These are phyloP conservation scores for Calonectria henricotiae DNA, from an alignment of 2,329 filamentous ascomycete genomes.

Conservation along the genomic window DNA sequence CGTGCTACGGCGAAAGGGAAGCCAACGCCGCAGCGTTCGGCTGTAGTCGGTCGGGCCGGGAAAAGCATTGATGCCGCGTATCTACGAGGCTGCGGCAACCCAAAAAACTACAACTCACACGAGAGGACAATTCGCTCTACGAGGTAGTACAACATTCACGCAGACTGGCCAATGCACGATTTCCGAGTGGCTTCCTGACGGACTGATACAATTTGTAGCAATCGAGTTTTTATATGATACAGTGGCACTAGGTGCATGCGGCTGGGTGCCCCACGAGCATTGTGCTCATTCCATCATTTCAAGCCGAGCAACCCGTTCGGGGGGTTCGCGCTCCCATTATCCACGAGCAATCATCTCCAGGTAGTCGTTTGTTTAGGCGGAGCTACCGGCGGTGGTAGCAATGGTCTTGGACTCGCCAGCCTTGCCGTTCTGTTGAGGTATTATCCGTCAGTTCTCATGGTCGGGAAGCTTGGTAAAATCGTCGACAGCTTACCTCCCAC, in stretches of 20 bases:
- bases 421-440: conserved; percentile 87
- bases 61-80: conserved; percentile 44
- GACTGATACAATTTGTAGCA: conserved; percentile 55
- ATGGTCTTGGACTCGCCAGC: conserved; percentile 88
- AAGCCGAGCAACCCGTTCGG: conserved; percentile 42
- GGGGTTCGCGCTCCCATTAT: conserved; percentile 45
- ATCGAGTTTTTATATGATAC: conserved; percentile 56
- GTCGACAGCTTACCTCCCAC: conserved; percentile 82
- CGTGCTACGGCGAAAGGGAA: conserved; percentile 32
- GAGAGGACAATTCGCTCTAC: conserved; percentile 23
- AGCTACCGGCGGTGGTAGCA: conserved; percentile 61
- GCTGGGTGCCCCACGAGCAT: conserved; percentile 46
- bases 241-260: conserved; percentile 52
- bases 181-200: conserved; percentile 41
- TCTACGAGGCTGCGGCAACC: conserved; percentile 14
- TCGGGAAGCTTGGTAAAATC: conserved; percentile 22
- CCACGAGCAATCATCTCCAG: conserved; percentile 47
- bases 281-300: conserved; percentile 46
- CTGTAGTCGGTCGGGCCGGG: conserved; percentile 51
- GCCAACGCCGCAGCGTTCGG: conserved; percentile 39
- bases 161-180: conserved; percentile 32
- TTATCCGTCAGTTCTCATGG: conserved; percentile 52
- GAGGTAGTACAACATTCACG: conserved; percentile 30
- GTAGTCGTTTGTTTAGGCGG: conserved; percentile 54
- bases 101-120: conserved; percentile 16